phyloP scores from a whole-genome alignment of 2,329 filamentous ascomycete genomes.

The Chaetomium sp. region DNA sequence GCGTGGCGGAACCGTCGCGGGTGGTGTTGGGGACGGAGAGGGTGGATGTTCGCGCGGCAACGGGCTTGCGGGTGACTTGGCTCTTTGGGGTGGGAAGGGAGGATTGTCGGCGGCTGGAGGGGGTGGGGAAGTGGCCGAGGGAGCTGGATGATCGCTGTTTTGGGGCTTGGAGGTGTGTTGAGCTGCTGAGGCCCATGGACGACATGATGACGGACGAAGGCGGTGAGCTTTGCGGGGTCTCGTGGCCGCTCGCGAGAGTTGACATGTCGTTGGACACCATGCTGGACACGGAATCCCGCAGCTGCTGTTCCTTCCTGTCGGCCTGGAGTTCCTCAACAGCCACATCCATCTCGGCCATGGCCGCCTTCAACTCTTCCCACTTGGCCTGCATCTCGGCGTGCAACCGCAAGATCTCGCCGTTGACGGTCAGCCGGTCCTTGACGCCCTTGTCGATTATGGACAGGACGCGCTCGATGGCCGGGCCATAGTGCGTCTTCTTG shows the following conservation, averaged over 20 bases:
- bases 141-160: conserved; percentile 44
- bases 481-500: conserved; percentile 90
- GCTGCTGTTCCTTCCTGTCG: conserved; percentile 60
- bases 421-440: conserved; percentile 88
- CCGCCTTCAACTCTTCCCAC: conserved; percentile 68
- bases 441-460: conserved; percentile 95
- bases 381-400: conserved; percentile 79
- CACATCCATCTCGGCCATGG: conserved; percentile 71
- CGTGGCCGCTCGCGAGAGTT: conserved; percentile 59
- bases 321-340: conserved; percentile 65
- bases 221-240: conserved; percentile 63
- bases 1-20: conserved; percentile 43
- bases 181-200: conserved; percentile 38
- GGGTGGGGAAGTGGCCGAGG: conserved; percentile 40
- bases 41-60: conserved; percentile 40
- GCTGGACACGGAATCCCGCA: conserved; percentile 88
- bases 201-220: conserved; percentile 58
- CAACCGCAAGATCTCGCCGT: conserved; percentile 85
- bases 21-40: conserved; percentile 34
- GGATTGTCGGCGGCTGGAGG: conserved; percentile 40
- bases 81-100: conserved; percentile 41
- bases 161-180: conserved; percentile 28
- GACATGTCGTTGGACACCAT: conserved; percentile 77
- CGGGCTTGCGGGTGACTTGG: conserved; percentile 36
- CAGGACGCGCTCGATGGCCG: conserved; percentile 84